phyloP scores from a whole-genome alignment of 2,329 filamentous ascomycete genomes.

The Calonectria naviculata region DNA sequence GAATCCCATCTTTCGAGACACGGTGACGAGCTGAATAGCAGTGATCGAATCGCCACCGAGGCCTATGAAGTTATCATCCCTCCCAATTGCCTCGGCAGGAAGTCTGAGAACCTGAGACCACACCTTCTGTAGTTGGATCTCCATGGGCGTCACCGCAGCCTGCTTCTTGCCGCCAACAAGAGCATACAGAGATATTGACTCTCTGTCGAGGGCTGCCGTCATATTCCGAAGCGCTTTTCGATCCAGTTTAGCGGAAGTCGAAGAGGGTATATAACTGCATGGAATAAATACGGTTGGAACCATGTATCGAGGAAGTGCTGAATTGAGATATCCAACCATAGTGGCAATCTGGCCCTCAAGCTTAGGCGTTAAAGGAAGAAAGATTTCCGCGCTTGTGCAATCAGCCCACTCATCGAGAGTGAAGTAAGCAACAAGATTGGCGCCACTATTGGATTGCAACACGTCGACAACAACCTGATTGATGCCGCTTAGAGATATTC shows the following conservation, averaged over 20 bases:
- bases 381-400: background rate
- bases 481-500: background rate
- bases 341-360: background rate
- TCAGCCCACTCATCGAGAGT: background rate
- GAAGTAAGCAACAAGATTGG: background rate
- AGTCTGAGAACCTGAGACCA: background rate
- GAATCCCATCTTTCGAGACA: conserved; percentile 51
- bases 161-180: background rate
- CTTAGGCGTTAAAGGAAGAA: background rate
- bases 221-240: background rate
- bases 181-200: background rate
- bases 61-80: background rate
- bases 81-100: background rate
- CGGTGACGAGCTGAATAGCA: conserved; percentile 61
- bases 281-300: background rate
- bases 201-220: background rate
- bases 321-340: background rate
- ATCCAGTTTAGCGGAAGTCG: background rate
- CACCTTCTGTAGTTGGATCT: background rate
- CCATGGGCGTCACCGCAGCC: background rate
- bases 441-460: background rate
- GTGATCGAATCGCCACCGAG: conserved; percentile 56
- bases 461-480: background rate
- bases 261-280: background rate
- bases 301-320: background rate